phyloP scores from a whole-genome alignment of 345 rosid species.

The Combretum micranthum region DNA sequence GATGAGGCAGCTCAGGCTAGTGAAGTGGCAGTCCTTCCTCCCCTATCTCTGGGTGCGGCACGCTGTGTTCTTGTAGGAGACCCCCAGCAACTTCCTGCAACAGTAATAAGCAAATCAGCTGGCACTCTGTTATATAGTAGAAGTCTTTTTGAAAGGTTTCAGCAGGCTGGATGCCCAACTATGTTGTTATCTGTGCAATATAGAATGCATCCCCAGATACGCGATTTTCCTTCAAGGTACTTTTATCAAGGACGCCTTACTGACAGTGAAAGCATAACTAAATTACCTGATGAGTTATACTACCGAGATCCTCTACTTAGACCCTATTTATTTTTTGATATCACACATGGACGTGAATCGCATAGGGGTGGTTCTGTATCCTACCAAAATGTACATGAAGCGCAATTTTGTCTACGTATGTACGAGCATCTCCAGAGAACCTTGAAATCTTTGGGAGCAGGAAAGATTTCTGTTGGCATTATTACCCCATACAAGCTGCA shows the following conservation, averaged over 20 bases:
- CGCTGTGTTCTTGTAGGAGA: slow-evolving; percentile 99
- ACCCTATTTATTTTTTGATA: slow-evolving; percentile 81
- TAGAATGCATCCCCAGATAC: slow-evolving; percentile 95
- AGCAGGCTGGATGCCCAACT: slow-evolving; percentile 95
- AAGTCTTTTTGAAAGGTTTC: slow-evolving; percentile 98
- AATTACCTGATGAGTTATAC: slow-evolving; percentile 77
- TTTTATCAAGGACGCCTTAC: slow-evolving; percentile 96
- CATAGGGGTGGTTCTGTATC: slow-evolving; percentile 97
- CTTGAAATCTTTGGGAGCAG: slow-evolving; percentile 52
- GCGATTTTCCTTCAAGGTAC: slow-evolving; percentile 95
- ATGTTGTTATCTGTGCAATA: slow-evolving; percentile 93
- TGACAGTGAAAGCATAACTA: slow-evolving; percentile 80
- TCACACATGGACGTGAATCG: slow-evolving; percentile 94
- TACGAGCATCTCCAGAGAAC: slow-evolving; percentile 89
- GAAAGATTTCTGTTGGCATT: slow-evolving; percentile 81
- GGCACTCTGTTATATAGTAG: slow-evolving; percentile 92
- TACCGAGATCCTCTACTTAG: slow-evolving; percentile 80
- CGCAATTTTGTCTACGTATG: slow-evolving; percentile 80
- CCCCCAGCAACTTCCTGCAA: slow-evolving; percentile 99
- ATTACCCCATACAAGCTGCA: slow-evolving; percentile 98
- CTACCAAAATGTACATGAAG: slow-evolving; percentile 88
- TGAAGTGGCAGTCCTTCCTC: slow-evolving; percentile 94
- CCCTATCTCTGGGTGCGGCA: slow-evolving; percentile 93
- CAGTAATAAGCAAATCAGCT: slow-evolving; percentile 97
- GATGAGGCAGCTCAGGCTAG: slow-evolving; percentile 99